Evolutionary conservation across 2,329 filamentous ascomycete genomes (phyloP).

Genomic region (Fusarium staphyleae): DNA sequence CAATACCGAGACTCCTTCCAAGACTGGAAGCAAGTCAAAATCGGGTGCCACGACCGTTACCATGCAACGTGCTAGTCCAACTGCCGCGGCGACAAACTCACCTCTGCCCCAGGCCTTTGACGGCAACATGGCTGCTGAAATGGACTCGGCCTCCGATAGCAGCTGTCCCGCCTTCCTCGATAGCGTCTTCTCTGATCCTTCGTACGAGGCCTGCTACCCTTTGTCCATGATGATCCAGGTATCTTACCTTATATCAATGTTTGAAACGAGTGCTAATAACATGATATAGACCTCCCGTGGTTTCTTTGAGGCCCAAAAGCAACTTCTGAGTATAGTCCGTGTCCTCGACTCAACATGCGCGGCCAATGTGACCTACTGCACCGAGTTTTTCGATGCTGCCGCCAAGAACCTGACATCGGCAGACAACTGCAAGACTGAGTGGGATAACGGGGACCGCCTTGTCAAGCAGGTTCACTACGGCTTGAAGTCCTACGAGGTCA

Average conservation of each 20-base stretch:
- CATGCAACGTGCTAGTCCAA: conserved; percentile 31
- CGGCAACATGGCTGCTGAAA: conserved; percentile 67
- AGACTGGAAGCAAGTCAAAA: conserved; percentile 28
- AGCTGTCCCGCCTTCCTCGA: conserved; percentile 73
- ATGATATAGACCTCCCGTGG: conserved; percentile 72
- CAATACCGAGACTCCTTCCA: conserved; percentile 22
- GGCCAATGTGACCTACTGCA: conserved; percentile 71
- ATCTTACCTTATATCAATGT: conserved; percentile 42
- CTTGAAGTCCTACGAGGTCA: conserved; percentile 75
- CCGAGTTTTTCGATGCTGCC: conserved; percentile 66
- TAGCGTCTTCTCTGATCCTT: conserved; percentile 67
- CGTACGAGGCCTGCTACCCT: conserved; percentile 78
- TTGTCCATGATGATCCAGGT: conserved; percentile 85
- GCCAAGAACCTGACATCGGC: conserved; percentile 69
- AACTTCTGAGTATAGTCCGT: conserved; percentile 74
- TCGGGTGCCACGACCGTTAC: conserved; percentile 33
- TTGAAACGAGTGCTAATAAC: conserved; percentile 9
- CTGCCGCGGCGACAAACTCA: conserved; percentile 49
- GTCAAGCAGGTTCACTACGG: conserved; percentile 79
- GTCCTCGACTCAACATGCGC: conserved; percentile 81
- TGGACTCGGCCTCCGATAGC: conserved; percentile 58
- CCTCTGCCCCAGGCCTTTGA: conserved; percentile 69
- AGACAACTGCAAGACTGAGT: conserved; percentile 76
- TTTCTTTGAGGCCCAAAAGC: conserved; percentile 82
- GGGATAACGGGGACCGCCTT: conserved; percentile 68